Conservation (phyloP, 768 basidiomycete species). For the Rhizopogon rudus region DNA sequence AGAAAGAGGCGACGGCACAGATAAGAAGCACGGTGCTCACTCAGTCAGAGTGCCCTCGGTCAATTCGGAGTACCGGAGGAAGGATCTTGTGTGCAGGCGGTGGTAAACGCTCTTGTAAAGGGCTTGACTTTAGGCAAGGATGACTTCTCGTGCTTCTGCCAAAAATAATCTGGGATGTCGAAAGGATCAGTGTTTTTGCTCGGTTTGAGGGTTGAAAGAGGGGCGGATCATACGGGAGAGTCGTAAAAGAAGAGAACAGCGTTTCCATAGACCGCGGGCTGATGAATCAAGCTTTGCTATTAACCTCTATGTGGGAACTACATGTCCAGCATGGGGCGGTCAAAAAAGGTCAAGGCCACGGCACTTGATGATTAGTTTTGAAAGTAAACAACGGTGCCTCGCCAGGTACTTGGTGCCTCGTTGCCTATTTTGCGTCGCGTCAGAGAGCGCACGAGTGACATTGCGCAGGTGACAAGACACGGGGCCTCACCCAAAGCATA, state of each 20-base stretch:
- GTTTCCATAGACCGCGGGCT: neutral
- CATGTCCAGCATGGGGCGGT: neutral
- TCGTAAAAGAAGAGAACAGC: neutral
- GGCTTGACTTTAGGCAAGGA: constrained; percentile 5
- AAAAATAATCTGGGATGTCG: constrained; percentile 13
- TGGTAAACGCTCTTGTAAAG: constrained; percentile 8
- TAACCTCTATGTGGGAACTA: neutral
- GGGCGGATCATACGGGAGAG: constrained; percentile 5
- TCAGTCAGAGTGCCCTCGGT: constrained; percentile 8
- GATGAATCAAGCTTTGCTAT: neutral
- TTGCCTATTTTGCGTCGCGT: neutral
- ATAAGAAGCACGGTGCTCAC: constrained; percentile 9
- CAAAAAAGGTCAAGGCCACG: neutral
- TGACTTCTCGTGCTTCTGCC: neutral
- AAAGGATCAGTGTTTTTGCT: constrained; percentile 7
- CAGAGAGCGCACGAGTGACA: neutral
- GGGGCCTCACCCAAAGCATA: neutral
- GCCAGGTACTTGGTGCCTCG: neutral
- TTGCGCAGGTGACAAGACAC: neutral
- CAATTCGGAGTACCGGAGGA: constrained; percentile 4
- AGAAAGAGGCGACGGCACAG: neutral
- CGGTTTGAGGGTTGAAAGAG: constrained; percentile 7
- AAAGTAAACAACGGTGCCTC: neutral
- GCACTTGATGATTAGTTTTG: neutral
- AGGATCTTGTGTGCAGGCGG: constrained; percentile 11